These are phyloP conservation scores for Ceratocystis smalleyi DNA, from an alignment of 2,329 filamentous ascomycete genomes.

Conservation along the genomic window DNA sequence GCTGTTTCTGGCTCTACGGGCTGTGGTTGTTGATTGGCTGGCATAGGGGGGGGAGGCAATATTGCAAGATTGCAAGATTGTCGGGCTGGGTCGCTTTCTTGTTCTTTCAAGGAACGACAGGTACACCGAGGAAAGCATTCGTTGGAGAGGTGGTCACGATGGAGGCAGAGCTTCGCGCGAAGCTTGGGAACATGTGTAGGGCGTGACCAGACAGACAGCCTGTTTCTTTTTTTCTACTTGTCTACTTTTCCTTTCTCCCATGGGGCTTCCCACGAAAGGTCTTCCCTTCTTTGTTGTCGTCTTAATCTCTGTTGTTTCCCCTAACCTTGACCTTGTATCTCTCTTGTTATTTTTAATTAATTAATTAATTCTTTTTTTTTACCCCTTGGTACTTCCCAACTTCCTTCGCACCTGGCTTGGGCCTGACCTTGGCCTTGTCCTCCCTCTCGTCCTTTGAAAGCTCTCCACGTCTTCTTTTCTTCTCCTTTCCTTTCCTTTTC, in stretches of 20 bases:
- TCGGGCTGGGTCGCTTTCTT: not conserved
- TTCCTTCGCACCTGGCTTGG: slow-evolving; percentile 11
- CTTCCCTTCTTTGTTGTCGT: not conserved
- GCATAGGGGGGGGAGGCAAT: not conserved
- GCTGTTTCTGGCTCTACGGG: not conserved
- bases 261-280: not conserved
- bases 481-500: slow-evolving; percentile 22
- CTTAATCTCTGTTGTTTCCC: not conserved
- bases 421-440: slow-evolving; percentile 9
- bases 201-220: too few relatives aligned
- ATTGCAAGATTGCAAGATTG: not conserved
- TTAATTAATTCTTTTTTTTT: not conserved
- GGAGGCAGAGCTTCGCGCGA: too few relatives aligned
- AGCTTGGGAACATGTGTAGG: too few relatives aligned
- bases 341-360: not conserved
- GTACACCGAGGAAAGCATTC: not conserved
- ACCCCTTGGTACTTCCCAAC: slow-evolving; percentile 1
- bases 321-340: not conserved
- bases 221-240: too few relatives aligned
- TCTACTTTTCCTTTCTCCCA: too few relatives aligned
- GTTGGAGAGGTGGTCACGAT: too few relatives aligned
- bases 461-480: slow-evolving; percentile 17
- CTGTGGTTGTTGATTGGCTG: not conserved
- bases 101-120: not conserved
- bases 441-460: slow-evolving; percentile 11